phyloP scores from a whole-genome alignment of 306 rosid genomes.

The Echinosophora koreensis region DNA sequence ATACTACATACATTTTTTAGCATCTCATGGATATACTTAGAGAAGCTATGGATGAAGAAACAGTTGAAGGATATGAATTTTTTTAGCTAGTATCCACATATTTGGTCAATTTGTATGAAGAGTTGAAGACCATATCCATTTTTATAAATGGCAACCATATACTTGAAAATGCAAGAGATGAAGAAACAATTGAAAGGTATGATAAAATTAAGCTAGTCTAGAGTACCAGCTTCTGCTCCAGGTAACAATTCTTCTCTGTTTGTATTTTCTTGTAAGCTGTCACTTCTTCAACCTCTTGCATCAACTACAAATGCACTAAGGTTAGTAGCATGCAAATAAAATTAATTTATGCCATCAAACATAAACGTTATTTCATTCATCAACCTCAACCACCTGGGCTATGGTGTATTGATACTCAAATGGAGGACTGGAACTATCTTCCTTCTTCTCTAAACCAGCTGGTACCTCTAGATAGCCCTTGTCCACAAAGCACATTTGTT shows the following conservation, averaged over 20 bases:
- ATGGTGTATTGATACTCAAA: slow-evolving; percentile 43
- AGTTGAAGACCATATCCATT: slow-evolving; percentile 3
- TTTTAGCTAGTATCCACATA: slow-evolving; percentile 5
- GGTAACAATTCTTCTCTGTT: slow-evolving; percentile 45
- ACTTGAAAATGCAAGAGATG: slow-evolving; percentile 3
- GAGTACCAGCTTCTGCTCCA: slow-evolving; percentile 73
- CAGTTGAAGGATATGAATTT: neutral
- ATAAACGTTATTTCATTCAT: slow-evolving; percentile 21
- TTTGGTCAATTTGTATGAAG: neutral
- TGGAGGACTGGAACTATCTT: slow-evolving; percentile 42
- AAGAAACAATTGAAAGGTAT: neutral
- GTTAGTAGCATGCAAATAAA: slow-evolving; percentile 35
- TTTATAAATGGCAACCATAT: neutral
- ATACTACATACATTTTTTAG: slow-evolving; percentile 7
- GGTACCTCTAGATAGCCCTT: slow-evolving; percentile 33
- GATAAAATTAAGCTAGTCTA: slow-evolving; percentile 1
- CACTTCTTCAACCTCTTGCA: slow-evolving; percentile 64
- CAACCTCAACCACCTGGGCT: slow-evolving; percentile 52
- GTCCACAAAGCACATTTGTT: neutral
- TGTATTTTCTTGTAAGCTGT: slow-evolving; percentile 53
- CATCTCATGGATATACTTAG: neutral
- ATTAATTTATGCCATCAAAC: neutral
- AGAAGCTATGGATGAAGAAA: slow-evolving; percentile 15
- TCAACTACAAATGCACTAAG: slow-evolving; percentile 48
- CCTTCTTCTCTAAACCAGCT: slow-evolving; percentile 43